Evolutionary conservation across 352 stramenopile genomes (phyloP).

Genomic region (Thalassiosira ordinaria): DNA sequence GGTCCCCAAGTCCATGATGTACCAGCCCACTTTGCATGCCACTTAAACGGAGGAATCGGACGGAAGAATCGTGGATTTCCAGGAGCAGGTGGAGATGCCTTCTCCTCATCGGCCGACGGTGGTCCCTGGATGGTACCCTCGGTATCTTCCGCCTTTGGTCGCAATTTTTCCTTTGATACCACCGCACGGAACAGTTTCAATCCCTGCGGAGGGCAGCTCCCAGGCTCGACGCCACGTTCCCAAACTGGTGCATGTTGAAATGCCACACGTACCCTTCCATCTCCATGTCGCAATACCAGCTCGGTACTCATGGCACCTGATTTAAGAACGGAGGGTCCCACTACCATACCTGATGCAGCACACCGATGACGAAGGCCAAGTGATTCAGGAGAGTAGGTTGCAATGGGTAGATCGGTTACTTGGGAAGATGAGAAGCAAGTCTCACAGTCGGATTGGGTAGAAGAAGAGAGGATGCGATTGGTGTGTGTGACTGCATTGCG

Average conservation of each 20-base stretch:
- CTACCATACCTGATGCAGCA: constrained; percentile 65
- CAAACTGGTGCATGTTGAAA: constrained; percentile 85
- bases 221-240: constrained; percentile 73
- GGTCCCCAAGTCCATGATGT: constrained; percentile 83
- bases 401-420: constrained; percentile 70
- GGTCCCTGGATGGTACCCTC: constrained; percentile 52
- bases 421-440: constrained; percentile 79
- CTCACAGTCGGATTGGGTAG: constrained; percentile 74
- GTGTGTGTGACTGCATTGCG: constrained; percentile 62
- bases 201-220: constrained; percentile 75
- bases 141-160: constrained; percentile 12
- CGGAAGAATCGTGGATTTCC: constrained; percentile 79
- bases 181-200: constrained; percentile 79
- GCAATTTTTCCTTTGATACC: constrained; percentile 72
- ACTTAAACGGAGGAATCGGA: constrained; percentile 77
- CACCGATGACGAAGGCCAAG: constrained; percentile 59
- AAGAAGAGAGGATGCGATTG: constrained; percentile 73
- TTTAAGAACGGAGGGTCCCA: constrained; percentile 62
- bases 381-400: constrained; percentile 64
- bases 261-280: constrained; percentile 75
- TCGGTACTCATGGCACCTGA: constrained; percentile 80
- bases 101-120: constrained; percentile 67
- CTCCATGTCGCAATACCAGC: constrained; percentile 71
- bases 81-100: constrained; percentile 34
- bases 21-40: constrained; percentile 78